Percentiles rank a stretch among this genome's conserved stretches.
phyloP scores from a whole-genome alignment of 192 early-diverging fungal genomes.

The Paraglomus brasilianum region DNA sequence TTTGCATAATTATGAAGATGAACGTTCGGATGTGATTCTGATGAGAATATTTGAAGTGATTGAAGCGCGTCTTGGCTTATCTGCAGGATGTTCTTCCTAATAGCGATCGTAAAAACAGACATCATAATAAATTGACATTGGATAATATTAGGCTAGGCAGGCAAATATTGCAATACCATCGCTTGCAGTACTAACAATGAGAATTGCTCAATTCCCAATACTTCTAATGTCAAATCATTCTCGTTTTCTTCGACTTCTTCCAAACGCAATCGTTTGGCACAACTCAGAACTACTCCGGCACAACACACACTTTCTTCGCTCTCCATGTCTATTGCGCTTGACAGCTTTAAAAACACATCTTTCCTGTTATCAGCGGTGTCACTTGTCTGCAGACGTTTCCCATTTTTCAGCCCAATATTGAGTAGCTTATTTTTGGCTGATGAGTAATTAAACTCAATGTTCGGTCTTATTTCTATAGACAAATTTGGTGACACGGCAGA shows the following conservation, averaged over 20 bases:
- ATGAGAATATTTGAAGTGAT: conserved; percentile 77
- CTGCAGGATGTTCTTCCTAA: conserved; percentile 52
- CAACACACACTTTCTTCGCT: conserved; percentile 46
- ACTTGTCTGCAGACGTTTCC: background rate
- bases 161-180: background rate
- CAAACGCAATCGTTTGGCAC: too few relatives aligned
- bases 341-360: conserved; percentile 36
- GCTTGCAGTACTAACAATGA: conserved; percentile 34
- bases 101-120: background rate
- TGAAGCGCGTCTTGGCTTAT: conserved; percentile 57
- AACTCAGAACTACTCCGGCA: conserved; percentile 44
- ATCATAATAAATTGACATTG: background rate
- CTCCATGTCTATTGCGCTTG: conserved; percentile 38
- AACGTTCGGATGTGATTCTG: conserved; percentile 81
- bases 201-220: conserved; percentile 38
- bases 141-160: background rate
- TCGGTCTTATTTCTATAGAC: conserved; percentile 32
- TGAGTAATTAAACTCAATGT: conserved; percentile 33
- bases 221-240: conserved; percentile 5
- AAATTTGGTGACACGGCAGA: background rate
- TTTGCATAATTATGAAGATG: conserved; percentile 59
- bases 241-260: too few relatives aligned
- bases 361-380: conserved; percentile 30
- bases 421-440: conserved; percentile 39
- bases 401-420: conserved; percentile 19